Percentiles rank a stretch among this genome's conserved stretches.
Conservation (phyloP, 1,139 yeast species). For the Nakaseomyces uthaithaninus region DNA sequence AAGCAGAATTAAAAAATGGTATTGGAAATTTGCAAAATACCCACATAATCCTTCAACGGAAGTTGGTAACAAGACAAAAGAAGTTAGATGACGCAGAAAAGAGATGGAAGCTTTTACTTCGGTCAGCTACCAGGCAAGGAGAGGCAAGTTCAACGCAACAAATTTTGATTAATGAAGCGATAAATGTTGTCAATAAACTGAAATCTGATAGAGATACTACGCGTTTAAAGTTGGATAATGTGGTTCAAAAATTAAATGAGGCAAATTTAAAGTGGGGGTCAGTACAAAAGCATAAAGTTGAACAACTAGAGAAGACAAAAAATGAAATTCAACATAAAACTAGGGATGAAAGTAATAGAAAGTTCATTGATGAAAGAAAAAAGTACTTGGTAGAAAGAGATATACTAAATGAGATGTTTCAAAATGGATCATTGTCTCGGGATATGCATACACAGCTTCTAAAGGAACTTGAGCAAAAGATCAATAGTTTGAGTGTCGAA, state of each 20-base stretch:
- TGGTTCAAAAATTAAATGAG: conserved; percentile 12
- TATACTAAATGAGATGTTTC: conserved; percentile 14
- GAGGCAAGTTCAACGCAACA: conserved; percentile 14
- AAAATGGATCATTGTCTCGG: conserved; percentile 14
- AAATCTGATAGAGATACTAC: conserved; percentile 17
- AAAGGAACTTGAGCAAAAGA: conserved; percentile 14
- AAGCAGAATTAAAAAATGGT: conserved; percentile 12
- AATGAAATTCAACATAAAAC: conserved; percentile 16
- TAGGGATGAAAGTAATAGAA: conserved; percentile 9
- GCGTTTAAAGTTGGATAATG: conserved; percentile 16
- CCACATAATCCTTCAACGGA: conserved; percentile 16
- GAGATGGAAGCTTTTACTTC: conserved; percentile 14
- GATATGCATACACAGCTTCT: conserved; percentile 10
- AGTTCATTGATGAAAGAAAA: conserved; percentile 16
- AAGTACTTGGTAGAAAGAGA: conserved; percentile 16
- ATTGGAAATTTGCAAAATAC: conserved; percentile 15
- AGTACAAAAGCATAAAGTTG: conserved; percentile 14
- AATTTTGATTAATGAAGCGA: conserved; percentile 17
- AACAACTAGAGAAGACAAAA: conserved; percentile 16
- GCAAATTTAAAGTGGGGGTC: conserved; percentile 11
- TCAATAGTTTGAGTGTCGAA: conserved; percentile 13
- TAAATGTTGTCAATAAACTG: conserved; percentile 10
- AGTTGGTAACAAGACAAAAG: conserved; percentile 19
- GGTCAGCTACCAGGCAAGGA: conserved; percentile 8
- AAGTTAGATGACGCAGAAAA: conserved; percentile 15